phyloP scores from a whole-genome alignment of 768 basidiomycete genomes.

The Phlebiopsis gigantea region DNA sequence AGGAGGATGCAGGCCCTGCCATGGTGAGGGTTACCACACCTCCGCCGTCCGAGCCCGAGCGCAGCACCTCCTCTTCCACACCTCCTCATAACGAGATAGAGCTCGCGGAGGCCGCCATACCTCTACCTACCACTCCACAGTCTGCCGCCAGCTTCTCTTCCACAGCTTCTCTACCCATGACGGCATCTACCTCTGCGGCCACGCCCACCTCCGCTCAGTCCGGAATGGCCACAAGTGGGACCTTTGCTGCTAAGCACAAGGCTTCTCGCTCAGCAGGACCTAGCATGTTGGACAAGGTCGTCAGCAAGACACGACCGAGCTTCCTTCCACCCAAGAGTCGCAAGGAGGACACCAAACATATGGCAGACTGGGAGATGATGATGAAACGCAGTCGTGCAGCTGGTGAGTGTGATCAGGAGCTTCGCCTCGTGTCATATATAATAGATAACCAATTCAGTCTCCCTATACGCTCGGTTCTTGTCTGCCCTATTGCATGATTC shows the following conservation, averaged over 20 bases:
- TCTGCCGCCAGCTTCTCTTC: constrained; percentile 11
- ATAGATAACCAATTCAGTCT: constrained; percentile 19
- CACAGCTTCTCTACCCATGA: constrained; percentile 23
- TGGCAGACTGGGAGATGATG: constrained; percentile 85
- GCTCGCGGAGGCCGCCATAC: not conserved
- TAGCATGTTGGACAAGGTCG: constrained; percentile 69
- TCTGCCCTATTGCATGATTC: not conserved
- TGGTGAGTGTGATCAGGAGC: constrained; percentile 40
- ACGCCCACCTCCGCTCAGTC: constrained; percentile 19
- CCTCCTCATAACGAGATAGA: not conserved
- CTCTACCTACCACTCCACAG: constrained; percentile 8
- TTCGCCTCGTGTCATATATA: constrained; percentile 7
- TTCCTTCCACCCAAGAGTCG: constrained; percentile 81
- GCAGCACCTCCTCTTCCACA: constrained; percentile 1
- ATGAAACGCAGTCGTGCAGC: constrained; percentile 73
- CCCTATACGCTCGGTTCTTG: constrained; percentile 4
- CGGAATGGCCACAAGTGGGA: constrained; percentile 10
- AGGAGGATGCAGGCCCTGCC: not conserved
- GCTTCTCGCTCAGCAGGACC: constrained; percentile 56
- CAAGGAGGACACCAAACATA: constrained; percentile 76
- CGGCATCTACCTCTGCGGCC: constrained; percentile 29
- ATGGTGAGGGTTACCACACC: constrained; percentile 6
- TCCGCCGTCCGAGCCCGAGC: constrained; percentile 2
- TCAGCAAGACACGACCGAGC: constrained; percentile 78
- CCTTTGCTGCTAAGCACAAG: constrained; percentile 31